Evolutionary conservation across 1,139 yeast species (phyloP).

Genomic region (Ogataea hybrid): DNA sequence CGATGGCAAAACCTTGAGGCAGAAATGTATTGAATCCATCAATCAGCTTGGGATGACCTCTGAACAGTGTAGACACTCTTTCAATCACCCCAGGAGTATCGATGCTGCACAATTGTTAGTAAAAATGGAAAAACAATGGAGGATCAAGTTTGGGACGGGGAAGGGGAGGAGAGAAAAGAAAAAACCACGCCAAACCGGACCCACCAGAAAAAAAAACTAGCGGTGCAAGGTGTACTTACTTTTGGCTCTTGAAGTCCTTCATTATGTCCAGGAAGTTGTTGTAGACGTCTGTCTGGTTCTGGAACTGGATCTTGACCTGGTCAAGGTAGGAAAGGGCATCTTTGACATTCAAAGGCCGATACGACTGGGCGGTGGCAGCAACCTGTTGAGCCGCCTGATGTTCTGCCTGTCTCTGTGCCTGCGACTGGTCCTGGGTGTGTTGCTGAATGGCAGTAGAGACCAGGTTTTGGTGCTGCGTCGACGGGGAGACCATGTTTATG

Average conservation of each 20-base stretch:
- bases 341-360: constrained; percentile 90
- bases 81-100: constrained; percentile 99
- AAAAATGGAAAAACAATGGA: constrained; percentile 15
- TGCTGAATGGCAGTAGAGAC: constrained; percentile 17
- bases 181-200: constrained; percentile 6
- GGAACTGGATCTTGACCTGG: constrained; percentile 92
- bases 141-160: constrained; percentile 5
- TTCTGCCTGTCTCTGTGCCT: constrained; percentile 21
- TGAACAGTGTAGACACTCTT: constrained; percentile 83
- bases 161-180: not conserved
- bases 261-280: constrained; percentile 94
- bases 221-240: constrained; percentile 38
- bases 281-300: constrained; percentile 91
- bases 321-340: constrained; percentile 95
- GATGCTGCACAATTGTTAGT: constrained; percentile 45
- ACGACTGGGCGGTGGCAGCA: constrained; percentile 33
- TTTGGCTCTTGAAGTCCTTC: constrained; percentile 97
- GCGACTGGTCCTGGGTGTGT: constrained; percentile 14
- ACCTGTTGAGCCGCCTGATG: constrained; percentile 23
- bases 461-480: constrained; percentile 21
- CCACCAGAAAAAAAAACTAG: not conserved
- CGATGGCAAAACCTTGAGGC: constrained; percentile 96
- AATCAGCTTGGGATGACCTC: constrained; percentile 89
- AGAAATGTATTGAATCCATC: constrained; percentile 97
- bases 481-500: constrained; percentile 21